A percentile compares a stretch with the other conserved stretches of the same genome.
phyloP scores from a whole-genome alignment of 345 rosid genomes.

The Eucalyptus marginata region DNA sequence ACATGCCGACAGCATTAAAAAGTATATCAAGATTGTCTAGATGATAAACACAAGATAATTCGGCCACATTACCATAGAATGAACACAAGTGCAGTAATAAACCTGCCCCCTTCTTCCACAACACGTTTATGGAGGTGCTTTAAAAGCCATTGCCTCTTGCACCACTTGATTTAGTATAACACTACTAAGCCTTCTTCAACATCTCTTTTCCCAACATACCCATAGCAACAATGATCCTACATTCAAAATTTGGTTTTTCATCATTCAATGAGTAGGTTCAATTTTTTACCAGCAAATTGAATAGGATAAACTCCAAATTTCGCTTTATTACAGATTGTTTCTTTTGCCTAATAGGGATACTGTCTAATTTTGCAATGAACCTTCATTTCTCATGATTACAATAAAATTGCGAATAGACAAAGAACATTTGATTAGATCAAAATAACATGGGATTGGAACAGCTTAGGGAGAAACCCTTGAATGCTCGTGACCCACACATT shows the following conservation, averaged over 20 bases:
- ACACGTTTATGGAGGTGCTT: constrained; percentile 81
- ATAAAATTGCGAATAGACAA: background rate
- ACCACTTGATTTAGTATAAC: constrained; percentile 76
- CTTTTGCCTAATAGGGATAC: background rate
- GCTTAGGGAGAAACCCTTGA: too few species aligned
- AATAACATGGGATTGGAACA: background rate
- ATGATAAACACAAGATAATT: background rate
- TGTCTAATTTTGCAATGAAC: background rate
- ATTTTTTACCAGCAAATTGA: background rate
- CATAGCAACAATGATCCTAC: constrained; percentile 76
- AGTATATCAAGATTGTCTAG: background rate
- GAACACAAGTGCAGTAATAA: constrained; percentile 82
- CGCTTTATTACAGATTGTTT: background rate
- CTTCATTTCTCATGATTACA: background rate
- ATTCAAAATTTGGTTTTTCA: background rate
- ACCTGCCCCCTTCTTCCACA: constrained; percentile 84
- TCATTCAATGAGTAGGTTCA: background rate
- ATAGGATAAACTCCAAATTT: background rate
- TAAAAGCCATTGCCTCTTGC: constrained; percentile 78
- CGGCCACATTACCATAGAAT: background rate
- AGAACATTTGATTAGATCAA: background rate
- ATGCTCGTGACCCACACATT: too few species aligned
- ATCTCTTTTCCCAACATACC: constrained; percentile 72
- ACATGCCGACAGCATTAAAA: background rate
- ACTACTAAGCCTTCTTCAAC: constrained; percentile 74